These are phyloP conservation scores for Microcos paniculata DNA, from an alignment of 345 rosid genomes.

Conservation along the genomic window DNA sequence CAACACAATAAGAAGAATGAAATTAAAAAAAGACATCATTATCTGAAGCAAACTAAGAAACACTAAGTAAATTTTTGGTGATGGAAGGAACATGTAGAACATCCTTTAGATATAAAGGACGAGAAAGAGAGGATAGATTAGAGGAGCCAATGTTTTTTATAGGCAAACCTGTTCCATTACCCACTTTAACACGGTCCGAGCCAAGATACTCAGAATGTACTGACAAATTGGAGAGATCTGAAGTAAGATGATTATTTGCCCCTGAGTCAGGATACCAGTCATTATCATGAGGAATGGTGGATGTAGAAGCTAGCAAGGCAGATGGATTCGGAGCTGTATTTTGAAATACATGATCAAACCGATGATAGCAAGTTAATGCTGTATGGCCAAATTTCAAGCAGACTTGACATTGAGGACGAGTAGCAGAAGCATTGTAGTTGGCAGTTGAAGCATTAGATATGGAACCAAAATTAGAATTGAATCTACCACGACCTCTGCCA, in stretches of 20 bases:
- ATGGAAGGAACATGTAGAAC: slow-evolving; percentile 9
- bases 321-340: background rate
- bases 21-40: slow-evolving; percentile 3
- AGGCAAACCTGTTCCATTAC: background rate
- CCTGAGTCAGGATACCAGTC: background rate
- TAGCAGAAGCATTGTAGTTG: no score
- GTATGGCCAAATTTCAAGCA: background rate
- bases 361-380: background rate
- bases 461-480: background rate
- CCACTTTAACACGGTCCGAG: background rate
- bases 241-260: background rate
- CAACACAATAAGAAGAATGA: background rate
- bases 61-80: background rate
- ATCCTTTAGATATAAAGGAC: background rate
- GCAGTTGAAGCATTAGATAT: background rate
- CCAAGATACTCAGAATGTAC: background rate
- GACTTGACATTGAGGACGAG: background rate
- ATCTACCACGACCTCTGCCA: background rate
- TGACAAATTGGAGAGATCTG: background rate
- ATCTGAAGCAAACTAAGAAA: background rate
- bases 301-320: background rate
- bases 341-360: background rate
- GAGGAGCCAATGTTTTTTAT: background rate
- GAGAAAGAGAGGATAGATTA: background rate
- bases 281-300: background rate